phyloP scores from a whole-genome alignment of 495 filamentous ascomycete genomes.

The Niebla homalea region DNA sequence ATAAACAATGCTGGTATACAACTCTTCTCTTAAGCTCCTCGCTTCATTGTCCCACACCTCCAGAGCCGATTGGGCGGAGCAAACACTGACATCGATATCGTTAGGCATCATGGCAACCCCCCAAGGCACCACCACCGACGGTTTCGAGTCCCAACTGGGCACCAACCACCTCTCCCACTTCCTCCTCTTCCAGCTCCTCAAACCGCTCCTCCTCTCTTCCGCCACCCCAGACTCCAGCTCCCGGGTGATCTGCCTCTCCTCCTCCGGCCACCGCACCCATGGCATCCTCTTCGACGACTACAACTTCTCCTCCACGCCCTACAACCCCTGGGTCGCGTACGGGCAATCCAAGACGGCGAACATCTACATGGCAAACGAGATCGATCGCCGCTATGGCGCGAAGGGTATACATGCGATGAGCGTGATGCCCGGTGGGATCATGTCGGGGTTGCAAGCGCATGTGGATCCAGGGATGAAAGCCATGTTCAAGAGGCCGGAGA shows the following conservation, averaged over 20 bases:
- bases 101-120: conserved; percentile 22
- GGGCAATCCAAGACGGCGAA: conserved; percentile 28
- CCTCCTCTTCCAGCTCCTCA: conserved; percentile 39
- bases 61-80: no score
- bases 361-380: conserved; percentile 31
- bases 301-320: conserved; percentile 24
- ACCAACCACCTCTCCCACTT: conserved; percentile 41
- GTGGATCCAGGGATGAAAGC: conserved; percentile 13
- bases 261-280: conserved; percentile 23
- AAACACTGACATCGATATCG: no score
- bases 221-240: conserved; percentile 28
- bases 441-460: conserved; percentile 15
- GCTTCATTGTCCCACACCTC: no score
- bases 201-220: conserved; percentile 26
- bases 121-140: conserved; percentile 28
- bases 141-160: conserved; percentile 35
- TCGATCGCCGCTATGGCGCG: conserved; percentile 26
- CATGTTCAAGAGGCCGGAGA: conserved; percentile 3
- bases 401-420: conserved; percentile 26
- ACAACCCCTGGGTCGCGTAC: conserved; percentile 27
- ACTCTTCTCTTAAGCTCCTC: neutral
- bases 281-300: conserved; percentile 21
- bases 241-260: conserved; percentile 30
- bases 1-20: conserved; percentile 21
- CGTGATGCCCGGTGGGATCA: conserved; percentile 30